Base-by-base conservation (phyloP, 1,139 yeast genomes). In the Geotrichum siamense region DNA sequence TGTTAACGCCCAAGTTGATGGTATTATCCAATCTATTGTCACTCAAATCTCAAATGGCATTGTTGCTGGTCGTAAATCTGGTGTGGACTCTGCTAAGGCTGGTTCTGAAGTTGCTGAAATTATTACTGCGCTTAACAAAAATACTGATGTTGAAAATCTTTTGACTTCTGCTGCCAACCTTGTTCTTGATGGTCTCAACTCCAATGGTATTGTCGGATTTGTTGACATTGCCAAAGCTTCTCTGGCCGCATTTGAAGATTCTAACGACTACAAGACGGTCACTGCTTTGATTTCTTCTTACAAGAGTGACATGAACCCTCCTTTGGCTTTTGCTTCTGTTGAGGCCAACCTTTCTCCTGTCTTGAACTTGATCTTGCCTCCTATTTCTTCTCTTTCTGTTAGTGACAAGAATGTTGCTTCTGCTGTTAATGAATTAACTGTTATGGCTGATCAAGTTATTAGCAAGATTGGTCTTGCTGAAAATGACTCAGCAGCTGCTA, bases 91-190 rank as follows among this genome's bases (percentile, higher is more conserved):
- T 21, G 36, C 23, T 23, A 36, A 38, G 37, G 51, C 47, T 34
- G 45, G 42, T 41, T 51, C 50, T 36, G 53, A 45, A 35, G 48
- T 40, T 40, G 51, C 34, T 44, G 47, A 39, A 28, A 52, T 47
- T 28, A 42, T 48, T 34, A 48, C 38, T 26, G 44, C 43, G 32
- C 26, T 48, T 37, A 44, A 40, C 41, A 25, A 33, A 31, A 44
- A 46, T 43, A 34, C 41, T 8, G 50, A 50, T 21, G 29, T 49
- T 22, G 30, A 39, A 39, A 35, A 43, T 32, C 41, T 47, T 34
- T 25, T 49, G 19, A 41, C 50, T 25, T 31, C 44, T 30, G 50
- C 44, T 26, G 48, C 46, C 33, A 36, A 33, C 31, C 36, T 39
- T 30, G 51, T 46, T 36, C 43, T 44, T 25, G 47, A 43, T 31